Evolutionary conservation across 257 asterid species (phyloP).

Genomic region (Solanum virginianum): DNA sequence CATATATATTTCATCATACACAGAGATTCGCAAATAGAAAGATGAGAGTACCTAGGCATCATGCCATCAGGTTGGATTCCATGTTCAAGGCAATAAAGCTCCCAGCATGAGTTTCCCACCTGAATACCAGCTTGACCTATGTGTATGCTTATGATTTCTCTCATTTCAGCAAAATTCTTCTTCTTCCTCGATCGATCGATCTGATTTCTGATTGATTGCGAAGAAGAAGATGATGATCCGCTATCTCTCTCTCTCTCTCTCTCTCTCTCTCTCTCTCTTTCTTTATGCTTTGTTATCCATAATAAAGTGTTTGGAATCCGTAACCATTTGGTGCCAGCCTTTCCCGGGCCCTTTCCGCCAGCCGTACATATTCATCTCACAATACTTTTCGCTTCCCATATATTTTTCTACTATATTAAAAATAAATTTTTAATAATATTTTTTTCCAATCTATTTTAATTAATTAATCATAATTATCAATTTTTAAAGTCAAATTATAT

Average conservation of each 20-base stretch:
- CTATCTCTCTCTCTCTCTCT: neutral
- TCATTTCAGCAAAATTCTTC: constrained; percentile 21
- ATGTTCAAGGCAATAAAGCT: constrained; percentile 76
- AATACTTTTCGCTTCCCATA: neutral
- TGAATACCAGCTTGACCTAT: constrained; percentile 95
- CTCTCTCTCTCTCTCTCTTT: neutral
- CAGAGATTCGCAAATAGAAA: no score
- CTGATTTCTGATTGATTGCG: neutral
- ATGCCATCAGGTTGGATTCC: constrained; percentile 81
- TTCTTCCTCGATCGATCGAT: neutral
- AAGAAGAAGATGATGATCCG: neutral
- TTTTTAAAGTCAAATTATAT: no score
- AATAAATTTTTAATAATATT: no score
- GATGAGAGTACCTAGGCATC: constrained; percentile 60
- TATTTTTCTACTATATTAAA: no score
- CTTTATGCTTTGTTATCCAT: neutral
- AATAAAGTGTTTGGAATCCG: neutral
- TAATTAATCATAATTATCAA: no score
- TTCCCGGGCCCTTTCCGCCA: neutral
- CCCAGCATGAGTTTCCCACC: constrained; percentile 89
- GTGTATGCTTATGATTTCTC: constrained; percentile 80
- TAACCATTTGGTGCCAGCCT: neutral
- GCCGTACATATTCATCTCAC: neutral
- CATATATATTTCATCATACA: no score
- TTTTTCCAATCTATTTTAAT: no score